A percentile compares a stretch with the other conserved stretches of the same genome.
phyloP scores from a whole-genome alignment of 306 rosid genomes.

The Cicer judaicum region DNA sequence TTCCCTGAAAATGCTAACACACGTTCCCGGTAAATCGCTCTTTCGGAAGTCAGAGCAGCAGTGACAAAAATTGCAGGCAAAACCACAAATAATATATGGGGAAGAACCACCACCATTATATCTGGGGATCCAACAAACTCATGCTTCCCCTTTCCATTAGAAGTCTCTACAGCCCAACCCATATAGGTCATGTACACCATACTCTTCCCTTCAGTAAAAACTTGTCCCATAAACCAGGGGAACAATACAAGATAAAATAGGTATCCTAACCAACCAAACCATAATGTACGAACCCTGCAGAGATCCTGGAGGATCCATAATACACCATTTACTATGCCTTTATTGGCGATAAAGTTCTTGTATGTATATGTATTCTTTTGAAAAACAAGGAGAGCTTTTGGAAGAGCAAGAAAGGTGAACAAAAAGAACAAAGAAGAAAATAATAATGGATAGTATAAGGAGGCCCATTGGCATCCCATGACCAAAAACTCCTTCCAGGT shows the following conservation, averaged over 20 bases:
- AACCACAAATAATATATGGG: slow-evolving; percentile 77
- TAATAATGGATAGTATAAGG: slow-evolving; percentile 74
- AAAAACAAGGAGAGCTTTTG: slow-evolving; percentile 68
- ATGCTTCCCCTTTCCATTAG: slow-evolving; percentile 53
- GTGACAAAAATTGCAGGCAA: slow-evolving; percentile 71
- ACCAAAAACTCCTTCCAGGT: slow-evolving; percentile 87
- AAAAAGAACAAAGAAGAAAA: slow-evolving; percentile 62
- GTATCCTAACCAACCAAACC: slow-evolving; percentile 79
- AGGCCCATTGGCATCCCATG: slow-evolving; percentile 92
- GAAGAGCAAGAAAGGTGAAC: slow-evolving; percentile 71
- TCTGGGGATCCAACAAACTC: slow-evolving; percentile 85
- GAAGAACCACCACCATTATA: slow-evolving; percentile 81
- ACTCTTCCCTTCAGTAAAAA: slow-evolving; percentile 64
- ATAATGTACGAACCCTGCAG: slow-evolving; percentile 59
- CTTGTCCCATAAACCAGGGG: slow-evolving; percentile 85
- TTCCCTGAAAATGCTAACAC: slow-evolving; percentile 62
- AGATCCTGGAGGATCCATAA: slow-evolving; percentile 81
- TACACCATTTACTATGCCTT: slow-evolving; percentile 57
- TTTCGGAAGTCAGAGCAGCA: slow-evolving; percentile 66
- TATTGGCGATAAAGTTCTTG: slow-evolving; percentile 59
- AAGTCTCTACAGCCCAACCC: slow-evolving; percentile 79
- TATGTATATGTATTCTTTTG: slow-evolving; percentile 61
- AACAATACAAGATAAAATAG: slow-evolving; percentile 67
- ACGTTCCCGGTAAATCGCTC: slow-evolving; percentile 59
- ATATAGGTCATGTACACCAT: slow-evolving; percentile 83